Evolutionary conservation across 2,329 filamentous ascomycete species (phyloP), one percentile per base, ranked within the genome.

Genomic region (Triangularia setosa): DNA sequence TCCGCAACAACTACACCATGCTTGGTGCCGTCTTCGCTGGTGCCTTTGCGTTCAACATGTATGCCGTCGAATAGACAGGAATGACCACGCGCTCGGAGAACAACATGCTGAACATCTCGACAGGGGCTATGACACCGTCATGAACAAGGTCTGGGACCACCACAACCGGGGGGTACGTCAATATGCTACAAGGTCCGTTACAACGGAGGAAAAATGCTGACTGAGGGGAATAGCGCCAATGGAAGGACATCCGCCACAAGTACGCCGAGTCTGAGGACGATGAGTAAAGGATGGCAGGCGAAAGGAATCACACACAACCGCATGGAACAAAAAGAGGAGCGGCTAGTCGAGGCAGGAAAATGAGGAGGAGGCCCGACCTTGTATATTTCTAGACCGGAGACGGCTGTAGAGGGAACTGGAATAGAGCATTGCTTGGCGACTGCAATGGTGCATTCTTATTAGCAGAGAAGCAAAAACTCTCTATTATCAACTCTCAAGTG

Each of bases 231-330:
- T 75, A 98, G 94, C 92, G 94, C 75, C 94, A 97, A 96, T 98
- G 95, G 95, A 97, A 97, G 87, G 95, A 99, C 79, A 97, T 99
- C 83, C 94, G 96, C 82, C 82, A 89, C 79, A 89, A 86, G 80
- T 99, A 97, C 80, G 79, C 96, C 74, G 81, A 91, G 80, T 48
- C 84, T 65, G 86, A 83, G 63, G 88, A 90, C 69, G 88, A 88
- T 70, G 86, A 89, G 69, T 88, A 89, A 75, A 78, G 80, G 35
- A 57, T 56, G n/a, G 28, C 55, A 28, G 54, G 44, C 25, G 24
- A 55, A 16, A 44, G 55, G 25, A 30, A 53, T 5, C 44, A 53
- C 35, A 18, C 40, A 18, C 48, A 24, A 27, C 48, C 25, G n/a
- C 40, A 54, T 57, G 12, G 25, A 25, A 16, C n/a, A 28, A 58